A percentile compares a stretch with the other conserved stretches of the same genome.
phyloP scores from a whole-genome alignment of 495 filamentous ascomycete genomes.

The Xylaria longipes region DNA sequence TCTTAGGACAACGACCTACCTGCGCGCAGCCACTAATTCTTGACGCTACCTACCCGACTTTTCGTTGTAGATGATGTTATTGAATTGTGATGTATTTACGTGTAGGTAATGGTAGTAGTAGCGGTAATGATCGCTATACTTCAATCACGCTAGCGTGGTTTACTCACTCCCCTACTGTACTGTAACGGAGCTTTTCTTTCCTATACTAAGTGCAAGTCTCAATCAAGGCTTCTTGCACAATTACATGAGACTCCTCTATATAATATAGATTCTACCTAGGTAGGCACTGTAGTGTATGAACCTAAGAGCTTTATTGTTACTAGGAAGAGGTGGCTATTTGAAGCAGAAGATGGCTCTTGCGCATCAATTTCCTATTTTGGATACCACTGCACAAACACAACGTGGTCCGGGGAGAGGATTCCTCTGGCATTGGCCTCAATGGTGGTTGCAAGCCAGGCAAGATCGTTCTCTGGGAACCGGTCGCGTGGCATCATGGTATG shows the following conservation, averaged over 20 bases:
- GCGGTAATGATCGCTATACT: neutral
- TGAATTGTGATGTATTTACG: neutral
- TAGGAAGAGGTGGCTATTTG: neutral
- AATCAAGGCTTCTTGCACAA: neutral
- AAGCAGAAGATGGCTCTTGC: neutral
- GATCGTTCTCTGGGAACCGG: constrained; percentile 9
- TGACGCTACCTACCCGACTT: neutral
- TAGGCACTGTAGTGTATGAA: neutral
- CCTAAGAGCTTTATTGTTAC: neutral
- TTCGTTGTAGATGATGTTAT: neutral
- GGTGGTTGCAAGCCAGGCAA: constrained; percentile 2
- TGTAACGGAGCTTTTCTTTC: neutral
- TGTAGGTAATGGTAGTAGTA: neutral
- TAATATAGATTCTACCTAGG: neutral
- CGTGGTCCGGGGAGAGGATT: constrained; percentile 6
- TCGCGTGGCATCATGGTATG: constrained; percentile 17
- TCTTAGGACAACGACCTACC: neutral
- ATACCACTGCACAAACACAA: constrained; percentile 2
- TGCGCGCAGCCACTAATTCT: neutral
- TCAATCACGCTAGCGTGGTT: neutral
- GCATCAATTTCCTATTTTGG: constrained; percentile 16
- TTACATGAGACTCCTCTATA: neutral
- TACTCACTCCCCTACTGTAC: neutral
- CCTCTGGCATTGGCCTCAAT: constrained; percentile 4
- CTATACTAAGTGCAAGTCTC: neutral